These are phyloP conservation scores for Rhazya stricta DNA, from an alignment of 257 asterid genomes.

Conservation along the genomic window DNA sequence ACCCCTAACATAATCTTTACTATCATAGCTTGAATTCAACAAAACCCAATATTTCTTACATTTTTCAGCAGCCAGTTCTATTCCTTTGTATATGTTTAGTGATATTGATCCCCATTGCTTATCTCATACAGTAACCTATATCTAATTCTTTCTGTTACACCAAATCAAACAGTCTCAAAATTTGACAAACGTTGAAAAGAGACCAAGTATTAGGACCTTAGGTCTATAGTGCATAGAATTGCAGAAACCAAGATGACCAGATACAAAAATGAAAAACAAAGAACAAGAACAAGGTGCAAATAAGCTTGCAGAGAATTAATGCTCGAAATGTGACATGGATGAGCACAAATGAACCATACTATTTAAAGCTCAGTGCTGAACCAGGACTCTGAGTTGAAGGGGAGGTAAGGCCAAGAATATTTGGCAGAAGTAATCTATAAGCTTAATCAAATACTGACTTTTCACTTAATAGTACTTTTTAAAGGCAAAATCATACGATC, in stretches of 20 bases:
- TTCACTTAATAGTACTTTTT: not conserved
- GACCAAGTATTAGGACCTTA: not conserved
- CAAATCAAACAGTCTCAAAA: not conserved
- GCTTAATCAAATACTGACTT: not conserved
- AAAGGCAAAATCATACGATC: not conserved
- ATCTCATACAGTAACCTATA: not conserved
- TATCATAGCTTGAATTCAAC: not conserved
- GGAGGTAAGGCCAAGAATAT: not conserved
- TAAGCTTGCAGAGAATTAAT: not conserved
- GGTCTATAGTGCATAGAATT: not conserved
- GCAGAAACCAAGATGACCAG: not conserved
- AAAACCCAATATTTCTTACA: not conserved
- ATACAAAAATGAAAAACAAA: conserved; percentile 1
- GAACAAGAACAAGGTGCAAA: not conserved
- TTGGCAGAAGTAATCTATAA: not conserved
- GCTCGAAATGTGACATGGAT: not conserved
- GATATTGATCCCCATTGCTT: not conserved
- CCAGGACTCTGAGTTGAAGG: not conserved
- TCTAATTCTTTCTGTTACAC: not conserved
- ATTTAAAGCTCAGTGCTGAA: not conserved
- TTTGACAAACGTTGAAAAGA: not conserved
- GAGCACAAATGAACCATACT: not conserved
- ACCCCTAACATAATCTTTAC: not conserved
- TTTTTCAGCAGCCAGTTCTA: not conserved
- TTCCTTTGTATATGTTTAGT: not conserved